Base-by-base conservation (phyloP, 805 yeast genomes). In the Lipomyces sp. region DNA sequence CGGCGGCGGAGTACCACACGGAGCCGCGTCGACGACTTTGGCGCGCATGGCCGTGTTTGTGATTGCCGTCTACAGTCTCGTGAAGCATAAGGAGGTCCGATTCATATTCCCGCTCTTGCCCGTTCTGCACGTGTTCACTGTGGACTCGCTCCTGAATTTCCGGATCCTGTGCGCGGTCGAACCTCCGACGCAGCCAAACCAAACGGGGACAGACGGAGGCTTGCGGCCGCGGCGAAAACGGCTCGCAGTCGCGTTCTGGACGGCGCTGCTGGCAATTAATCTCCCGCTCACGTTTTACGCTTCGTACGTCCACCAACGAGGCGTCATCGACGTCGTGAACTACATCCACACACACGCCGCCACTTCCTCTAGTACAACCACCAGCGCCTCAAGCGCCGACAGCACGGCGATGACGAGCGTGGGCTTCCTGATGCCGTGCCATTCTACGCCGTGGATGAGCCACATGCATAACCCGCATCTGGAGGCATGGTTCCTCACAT, bases 381-480 rank as follows among this genome's bases (percentile, higher is more conserved):
- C n/a, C n/a, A n/a, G n/a, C n/a, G n/a, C n/a, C n/a, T n/a, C n/a
- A n/a, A n/a, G n/a, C n/a, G n/a, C n/a, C n/a, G n/a, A n/a, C n/a
- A n/a, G n/a, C n/a, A 71, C 31, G 61, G 68, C 2, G 60, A 64
- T 3, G 74, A 79, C 8, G 55, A 67, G 7, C 74, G 69, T 90
- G 26, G 95, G 96, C 0, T 86, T 93, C 60, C 67, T 93, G 14
- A 88, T 90, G 64, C 98, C 99, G 0, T 93, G 99, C 62, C 99
- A 93, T 67, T 90, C 98, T 0, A 91, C 97, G 0, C 99, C 98
- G 2, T 86, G 93, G 82, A 96, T 88, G 63, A 79, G 93, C 23
- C 81, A 84, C 64, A 68, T 93, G 36, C 95, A 90, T 63, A 69
- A 85, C 21, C 65, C 71, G 8, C 75, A 73, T 24, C 63, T 77